A percentile compares a stretch with the other conserved stretches of the same genome.
Conservation (phyloP, 2,329 filamentous ascomycete species). For the Magnaporthales sp. region DNA sequence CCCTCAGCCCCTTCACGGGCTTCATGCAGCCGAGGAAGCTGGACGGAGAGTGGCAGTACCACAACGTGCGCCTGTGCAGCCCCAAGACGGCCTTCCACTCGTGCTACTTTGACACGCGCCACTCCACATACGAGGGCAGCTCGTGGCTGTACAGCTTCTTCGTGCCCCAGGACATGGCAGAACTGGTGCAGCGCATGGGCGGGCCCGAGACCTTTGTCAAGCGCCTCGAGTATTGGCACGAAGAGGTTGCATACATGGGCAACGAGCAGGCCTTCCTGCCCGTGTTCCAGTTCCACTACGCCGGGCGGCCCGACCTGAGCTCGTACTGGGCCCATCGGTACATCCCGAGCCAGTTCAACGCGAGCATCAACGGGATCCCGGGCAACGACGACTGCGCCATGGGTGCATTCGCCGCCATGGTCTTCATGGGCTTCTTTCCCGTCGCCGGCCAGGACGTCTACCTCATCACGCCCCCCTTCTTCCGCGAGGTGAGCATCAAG, state of each 20-base stretch:
- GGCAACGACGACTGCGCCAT: conserved; percentile 68
- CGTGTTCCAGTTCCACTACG: conserved; percentile 63
- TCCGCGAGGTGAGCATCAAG: conserved; percentile 46
- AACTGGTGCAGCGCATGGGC: conserved; percentile 50
- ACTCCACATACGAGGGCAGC: conserved; percentile 65
- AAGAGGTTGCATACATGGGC: conserved; percentile 58
- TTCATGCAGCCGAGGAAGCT: conserved; percentile 62
- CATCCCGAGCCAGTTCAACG: conserved; percentile 55
- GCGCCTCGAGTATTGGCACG: conserved; percentile 57
- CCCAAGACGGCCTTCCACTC: conserved; percentile 37
- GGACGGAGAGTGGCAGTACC: conserved; percentile 60
- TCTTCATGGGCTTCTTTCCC: conserved; percentile 64
- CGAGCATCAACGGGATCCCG: conserved; percentile 49
- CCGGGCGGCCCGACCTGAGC: conserved; percentile 50
- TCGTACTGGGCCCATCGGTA: conserved; percentile 51
- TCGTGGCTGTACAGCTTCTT: conserved; percentile 67
- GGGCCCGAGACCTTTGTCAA: conserved; percentile 48
- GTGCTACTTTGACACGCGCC: conserved; percentile 46
- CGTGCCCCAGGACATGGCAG: conserved; percentile 43
- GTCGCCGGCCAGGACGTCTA: conserved; percentile 63
- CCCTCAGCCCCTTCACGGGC: conserved; percentile 55
- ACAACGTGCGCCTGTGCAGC: conserved; percentile 58
- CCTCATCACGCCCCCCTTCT: conserved; percentile 60
- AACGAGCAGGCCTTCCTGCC: conserved; percentile 54
- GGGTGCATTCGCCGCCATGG: conserved; percentile 56